Evolutionary conservation across 192 early-diverging fungal species (phyloP).

Genomic region (Podila epicladia): DNA sequence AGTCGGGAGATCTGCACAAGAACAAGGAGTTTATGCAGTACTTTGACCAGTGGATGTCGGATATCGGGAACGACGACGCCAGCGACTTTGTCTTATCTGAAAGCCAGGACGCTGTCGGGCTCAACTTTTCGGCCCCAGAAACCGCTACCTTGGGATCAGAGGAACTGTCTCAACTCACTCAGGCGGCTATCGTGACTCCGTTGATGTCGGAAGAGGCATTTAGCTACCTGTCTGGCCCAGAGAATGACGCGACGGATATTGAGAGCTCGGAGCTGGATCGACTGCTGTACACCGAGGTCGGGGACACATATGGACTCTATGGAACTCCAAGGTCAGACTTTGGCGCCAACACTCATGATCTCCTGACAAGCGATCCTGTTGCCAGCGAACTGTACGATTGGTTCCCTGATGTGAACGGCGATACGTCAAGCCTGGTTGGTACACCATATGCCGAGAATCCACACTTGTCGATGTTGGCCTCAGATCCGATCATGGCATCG

Average conservation of each 20-base stretch:
- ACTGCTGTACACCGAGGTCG: conserved; percentile 39
- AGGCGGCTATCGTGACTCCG: not conserved
- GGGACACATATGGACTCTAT: conserved; percentile 26
- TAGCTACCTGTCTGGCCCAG: not conserved
- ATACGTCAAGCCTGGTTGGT: too few species aligned
- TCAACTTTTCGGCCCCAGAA: not conserved
- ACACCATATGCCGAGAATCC: conserved; percentile 4
- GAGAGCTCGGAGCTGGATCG: conserved; percentile 33
- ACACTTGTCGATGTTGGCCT: conserved; percentile 16
- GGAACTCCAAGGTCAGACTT: conserved; percentile 27
- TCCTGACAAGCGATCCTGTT: conserved; percentile 10
- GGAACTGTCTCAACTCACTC: not conserved
- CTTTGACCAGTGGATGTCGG: conserved; percentile 50
- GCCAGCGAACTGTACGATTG: conserved; percentile 32
- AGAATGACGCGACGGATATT: conserved; percentile 13
- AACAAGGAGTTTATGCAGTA: conserved; percentile 34
- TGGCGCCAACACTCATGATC: not conserved
- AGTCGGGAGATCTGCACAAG: not conserved
- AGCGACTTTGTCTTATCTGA: not conserved
- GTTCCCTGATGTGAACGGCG: conserved; percentile 20
- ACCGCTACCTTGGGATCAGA: not conserved
- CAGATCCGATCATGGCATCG: conserved; percentile 28
- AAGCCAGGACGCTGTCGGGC: not conserved
- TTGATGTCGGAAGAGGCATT: not conserved
- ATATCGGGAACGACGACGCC: conserved; percentile 19